Base-by-base conservation (phyloP, 306 rosid species). In the Lathyrus oleraceus region DNA sequence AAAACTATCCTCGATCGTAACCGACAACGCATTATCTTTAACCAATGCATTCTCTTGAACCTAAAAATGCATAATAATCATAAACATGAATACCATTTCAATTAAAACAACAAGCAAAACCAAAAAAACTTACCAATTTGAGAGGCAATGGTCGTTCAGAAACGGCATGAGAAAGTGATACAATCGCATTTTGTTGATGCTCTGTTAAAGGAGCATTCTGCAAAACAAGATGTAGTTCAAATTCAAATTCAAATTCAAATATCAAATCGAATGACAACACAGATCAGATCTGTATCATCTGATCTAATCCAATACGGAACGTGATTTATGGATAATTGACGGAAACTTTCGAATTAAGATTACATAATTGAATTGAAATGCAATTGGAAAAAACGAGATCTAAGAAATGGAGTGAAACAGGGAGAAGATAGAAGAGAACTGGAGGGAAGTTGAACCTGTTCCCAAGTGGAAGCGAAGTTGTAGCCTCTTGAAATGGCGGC, bases 381-480 rank as follows among this genome's bases (percentile, higher is more conserved):
- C 45, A 52, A 11, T 2, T 10, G 44, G 13, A 35, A n/a, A 69
- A 23, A 7, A 15, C 42, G 47, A 83, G 82, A 83, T 83, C 87
- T 76, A 13, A 0, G 16, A 67, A 62, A 71, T 67, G 8, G 13
- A 70, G 57, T 49, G 3, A 42, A 57, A 12, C 11, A 64, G 10
- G 32, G 76, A 4, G 9, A 35, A 35, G 39, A 35, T 35, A 2
- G 1, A 32, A 32, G 39, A 0, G 16, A 67, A 57, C 61, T 67
- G 8, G 45, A 16, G 8, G 44, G 39, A 69, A 51, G 40, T 5
- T 10, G 57, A 48, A 88, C 99, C 89, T 87, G 96, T 67, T 95
- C 97, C 99, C 99, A 95, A 66, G 85, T 77, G 75, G 95, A 86
- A 54, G 95, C 86, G 84, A 95, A 95, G 84, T 89, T 89, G 89